Evolutionary conservation across 441 rosid species (phyloP), one percentile per base, ranked within the genome.

Genomic region (Geranium incanum): DNA sequence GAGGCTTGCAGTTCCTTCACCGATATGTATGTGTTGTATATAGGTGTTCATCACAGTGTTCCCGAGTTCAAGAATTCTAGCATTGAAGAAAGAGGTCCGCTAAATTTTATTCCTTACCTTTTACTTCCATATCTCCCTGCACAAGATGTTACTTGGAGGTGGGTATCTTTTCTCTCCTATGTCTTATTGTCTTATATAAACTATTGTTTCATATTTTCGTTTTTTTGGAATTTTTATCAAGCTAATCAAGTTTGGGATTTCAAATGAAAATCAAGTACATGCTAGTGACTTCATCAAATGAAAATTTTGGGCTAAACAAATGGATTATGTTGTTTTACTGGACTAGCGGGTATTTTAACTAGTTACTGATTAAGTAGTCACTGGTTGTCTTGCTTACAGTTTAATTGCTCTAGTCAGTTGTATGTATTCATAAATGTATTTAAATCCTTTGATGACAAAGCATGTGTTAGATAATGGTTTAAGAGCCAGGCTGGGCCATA

Each of bases 61-160:
- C 71, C 65, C 65, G 79, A 68, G 69, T 66, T 75, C 62, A 72
- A 72, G 70, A 71, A 72, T 59, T 43, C 67, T 72, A 68, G 57
- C 74, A 33, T 9, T 68, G 77, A 75, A 43, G 74, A 71, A 64
- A 71, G 18, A 73, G 72, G 36, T 23, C 67, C 15, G 48, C 65
- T 36, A 72, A 39, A 28, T 76, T 48, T 67, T 38, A 66, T 36
- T 65, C 71, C 82, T 76, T 64, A 65, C 50, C 38, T 68, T 57
- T 77, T 67, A 59, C 74, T 38, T 74, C 68, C 8, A 12, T 62
- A 77, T 77, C 71, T 63, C 66, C 95, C 90, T 69, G 74, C 87
- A 73, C 36, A 36, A 59, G 23, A 68, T 65, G 79, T 81, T 65
- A 79, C 84, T 75, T 89, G 92, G 95, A 87, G 65, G 94, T 89